Evolutionary conservation across 306 rosid species (phyloP).

Genomic region (Cyamopsis tetragonoloba): DNA sequence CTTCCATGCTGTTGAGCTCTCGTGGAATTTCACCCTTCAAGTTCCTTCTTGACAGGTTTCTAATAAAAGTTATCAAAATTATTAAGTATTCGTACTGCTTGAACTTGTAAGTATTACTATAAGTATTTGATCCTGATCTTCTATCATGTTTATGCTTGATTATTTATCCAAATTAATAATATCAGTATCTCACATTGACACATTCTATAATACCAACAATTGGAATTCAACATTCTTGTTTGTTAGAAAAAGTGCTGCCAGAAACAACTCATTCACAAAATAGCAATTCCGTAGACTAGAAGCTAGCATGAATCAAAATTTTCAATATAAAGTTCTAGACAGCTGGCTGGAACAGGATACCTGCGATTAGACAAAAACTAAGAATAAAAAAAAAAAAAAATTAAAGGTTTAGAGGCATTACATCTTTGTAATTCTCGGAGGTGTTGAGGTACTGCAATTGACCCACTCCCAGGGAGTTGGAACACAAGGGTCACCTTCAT

Average conservation of each 20-base stretch:
- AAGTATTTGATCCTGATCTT: background rate
- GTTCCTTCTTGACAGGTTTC: constrained; percentile 65
- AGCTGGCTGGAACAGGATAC: too few species aligned
- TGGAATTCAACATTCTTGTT: constrained; percentile 1
- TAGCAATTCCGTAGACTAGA: constrained; percentile 16
- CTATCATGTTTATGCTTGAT: constrained; percentile 5
- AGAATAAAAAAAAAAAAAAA: too few species aligned
- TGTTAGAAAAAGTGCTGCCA: background rate
- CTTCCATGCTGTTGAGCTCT: constrained; percentile 68
- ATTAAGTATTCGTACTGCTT: constrained; percentile 8
- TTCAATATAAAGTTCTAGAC: constrained; percentile 18
- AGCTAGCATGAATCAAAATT: constrained; percentile 6
- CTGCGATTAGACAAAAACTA: too few species aligned
- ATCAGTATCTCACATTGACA: background rate
- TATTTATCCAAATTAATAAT: background rate
- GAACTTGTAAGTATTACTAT: background rate
- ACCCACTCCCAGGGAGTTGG: constrained; percentile 93
- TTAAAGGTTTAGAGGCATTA: constrained; percentile 40
- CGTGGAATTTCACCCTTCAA: constrained; percentile 65
- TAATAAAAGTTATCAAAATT: constrained; percentile 28
- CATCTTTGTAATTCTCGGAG: constrained; percentile 73
- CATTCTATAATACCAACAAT: background rate
- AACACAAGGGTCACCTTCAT: constrained; percentile 89
- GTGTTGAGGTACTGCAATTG: constrained; percentile 54
- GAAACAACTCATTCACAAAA: background rate